Base-by-base conservation (phyloP, 2,329 filamentous ascomycete genomes). In the Colletotrichum sansevieriae region DNA sequence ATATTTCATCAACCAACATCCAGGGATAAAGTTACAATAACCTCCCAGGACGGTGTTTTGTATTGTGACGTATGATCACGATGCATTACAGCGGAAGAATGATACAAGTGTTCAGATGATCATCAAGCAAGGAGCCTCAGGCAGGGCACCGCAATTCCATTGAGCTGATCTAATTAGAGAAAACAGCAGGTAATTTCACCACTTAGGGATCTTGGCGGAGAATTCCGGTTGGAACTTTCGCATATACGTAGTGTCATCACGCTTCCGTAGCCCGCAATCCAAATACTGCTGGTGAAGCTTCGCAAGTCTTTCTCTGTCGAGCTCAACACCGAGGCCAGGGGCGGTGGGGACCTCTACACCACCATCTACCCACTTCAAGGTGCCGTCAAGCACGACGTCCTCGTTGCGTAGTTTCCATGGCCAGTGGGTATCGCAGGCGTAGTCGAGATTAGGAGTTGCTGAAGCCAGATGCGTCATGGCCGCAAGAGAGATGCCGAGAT, bases 361-460 rank as follows among this genome's bases (percentile, higher is more conserved):
- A 0, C 80, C 80, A 44, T 81, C 74, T 0, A 57, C 70, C 80
- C 80, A 82, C 29, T 72, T 76, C 62, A 82, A 49, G 0, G 76
- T 75, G 1, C 79, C 79, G n/a, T 79, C 76, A 8, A 78, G 66
- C 51, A 82, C 72, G 5, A 82, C 79, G 56, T 82, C 81, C 69
- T 82, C 81, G 7, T 82, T 78, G 0, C 77, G 75, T 3, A 77
- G 78, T 73, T 82, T 82, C 81, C 81, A 83, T 7, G 81, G 81
- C 81, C 81, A 82, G 65, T 82, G 81, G 0, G 81, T 82, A 57
- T 82, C 81, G 55, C 81, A 82, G 0, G 80, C 80, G 47, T 82
- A 82, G 71, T 82, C 80, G 2, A 82, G 70, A 43, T 82, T 82
- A 0, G 74, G 73, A 0, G 80, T 82, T 13, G 80, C 79, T 3